A percentile compares a stretch with the other conserved stretches of the same genome.
phyloP scores from a whole-genome alignment of 148 eudicot genomes.

The Cornus controversa region DNA sequence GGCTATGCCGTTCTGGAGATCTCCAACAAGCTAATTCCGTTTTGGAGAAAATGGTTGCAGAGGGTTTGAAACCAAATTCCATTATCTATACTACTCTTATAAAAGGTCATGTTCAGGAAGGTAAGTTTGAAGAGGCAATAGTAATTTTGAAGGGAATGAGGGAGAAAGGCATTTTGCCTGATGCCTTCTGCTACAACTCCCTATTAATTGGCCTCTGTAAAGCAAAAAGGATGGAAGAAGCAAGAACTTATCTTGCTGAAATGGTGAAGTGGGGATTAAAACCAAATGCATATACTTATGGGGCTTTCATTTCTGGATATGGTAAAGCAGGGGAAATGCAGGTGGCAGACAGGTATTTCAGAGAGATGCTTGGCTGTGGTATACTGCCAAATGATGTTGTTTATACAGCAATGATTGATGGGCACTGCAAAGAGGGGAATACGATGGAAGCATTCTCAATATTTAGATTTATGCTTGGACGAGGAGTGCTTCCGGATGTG shows the following conservation, averaged over 20 bases:
- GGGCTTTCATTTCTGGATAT: conserved; percentile 68
- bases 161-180: conserved; percentile 57
- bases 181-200: conserved; percentile 66
- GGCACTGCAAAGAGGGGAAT: conserved; percentile 62
- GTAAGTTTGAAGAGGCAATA: conserved; percentile 48
- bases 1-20: conserved; percentile 61
- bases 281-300: conserved; percentile 71
- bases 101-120: conserved; percentile 43
- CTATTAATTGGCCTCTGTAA: conserved; percentile 73
- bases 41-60: conserved; percentile 43
- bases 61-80: conserved; percentile 60
- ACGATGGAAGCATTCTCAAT: conserved; percentile 45
- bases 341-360: conserved; percentile 51
- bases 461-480: conserved; percentile 53
- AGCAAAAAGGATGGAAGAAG: conserved; percentile 59
- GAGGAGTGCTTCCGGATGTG: conserved; percentile 47
- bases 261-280: conserved; percentile 59
- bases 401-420: conserved; percentile 64
- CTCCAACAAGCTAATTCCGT: conserved; percentile 43
- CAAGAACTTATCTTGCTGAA: conserved; percentile 43
- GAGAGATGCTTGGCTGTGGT: conserved; percentile 59
- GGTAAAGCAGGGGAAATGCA: conserved; percentile 52
- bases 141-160: conserved; percentile 58
- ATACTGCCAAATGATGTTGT: conserved; percentile 55
- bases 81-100: conserved; percentile 62